Evolutionary conservation across 2,329 filamentous ascomycete species (phyloP).

Genomic region (Penicillium sp.): DNA sequence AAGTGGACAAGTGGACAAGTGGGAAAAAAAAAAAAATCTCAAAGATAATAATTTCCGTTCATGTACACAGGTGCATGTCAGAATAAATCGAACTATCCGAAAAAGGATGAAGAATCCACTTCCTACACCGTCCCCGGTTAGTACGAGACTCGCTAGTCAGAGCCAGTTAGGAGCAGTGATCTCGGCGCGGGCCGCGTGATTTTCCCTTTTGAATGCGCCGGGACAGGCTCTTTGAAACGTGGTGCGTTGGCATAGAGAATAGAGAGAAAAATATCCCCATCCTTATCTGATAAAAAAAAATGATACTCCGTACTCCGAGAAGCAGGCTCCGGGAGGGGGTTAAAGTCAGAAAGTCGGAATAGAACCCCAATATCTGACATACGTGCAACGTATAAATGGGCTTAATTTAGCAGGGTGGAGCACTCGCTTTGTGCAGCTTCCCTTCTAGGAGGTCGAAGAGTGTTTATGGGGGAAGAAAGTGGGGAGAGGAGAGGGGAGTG

Average conservation of each 20-base stretch:
- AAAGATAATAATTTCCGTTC: neutral
- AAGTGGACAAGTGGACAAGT: neutral
- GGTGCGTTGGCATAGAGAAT: constrained; percentile 1
- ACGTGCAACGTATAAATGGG: neutral
- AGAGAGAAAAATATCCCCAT: neutral
- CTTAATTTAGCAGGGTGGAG: constrained; percentile 1
- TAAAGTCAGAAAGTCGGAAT: neutral
- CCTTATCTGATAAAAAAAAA: too few relatives aligned
- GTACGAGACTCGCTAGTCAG: neutral
- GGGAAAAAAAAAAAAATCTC: neutral
- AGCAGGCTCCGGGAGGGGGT: neutral
- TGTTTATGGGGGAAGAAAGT: constrained; percentile 1
- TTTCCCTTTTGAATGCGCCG: constrained; percentile 2
- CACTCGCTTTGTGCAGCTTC: constrained; percentile 16
- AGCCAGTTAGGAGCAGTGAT: neutral
- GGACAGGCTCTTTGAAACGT: constrained; percentile 2
- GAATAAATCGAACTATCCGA: neutral
- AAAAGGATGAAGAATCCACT: constrained; percentile 14
- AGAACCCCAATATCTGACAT: neutral
- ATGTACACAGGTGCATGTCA: too few relatives aligned
- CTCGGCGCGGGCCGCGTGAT: constrained; percentile 18
- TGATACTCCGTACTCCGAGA: too few relatives aligned
- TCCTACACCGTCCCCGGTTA: neutral
- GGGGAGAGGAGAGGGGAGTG: neutral
- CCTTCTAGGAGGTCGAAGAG: constrained; percentile 2